Evolutionary conservation across 139 green algal species (phyloP), one percentile per base, ranked within the genome.

Genomic region (Haematococcus sp.): DNA sequence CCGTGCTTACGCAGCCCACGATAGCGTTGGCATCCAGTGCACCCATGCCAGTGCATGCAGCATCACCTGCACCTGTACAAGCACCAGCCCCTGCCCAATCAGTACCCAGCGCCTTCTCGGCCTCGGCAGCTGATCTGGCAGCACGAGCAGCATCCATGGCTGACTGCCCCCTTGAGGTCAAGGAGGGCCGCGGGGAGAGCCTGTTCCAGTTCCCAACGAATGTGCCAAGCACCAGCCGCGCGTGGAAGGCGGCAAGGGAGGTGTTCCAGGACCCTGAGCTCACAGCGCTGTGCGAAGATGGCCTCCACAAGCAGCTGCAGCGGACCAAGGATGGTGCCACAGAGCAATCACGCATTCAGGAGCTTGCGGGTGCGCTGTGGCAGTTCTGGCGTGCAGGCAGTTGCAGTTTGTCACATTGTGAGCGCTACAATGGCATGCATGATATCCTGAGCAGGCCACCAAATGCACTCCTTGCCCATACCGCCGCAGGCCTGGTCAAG

Each of bases 291-390:
- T 90, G 76, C 25, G 79, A 89, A 30, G 84, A 88, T 16, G 88
- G 79, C n/a, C 67, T 96, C 59, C 84, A 75, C 44, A 82, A 77
- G 59, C 84, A 91, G 79, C 85, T 96, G 77, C 85, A 90, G 71
- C 86, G 91, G 27, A 95, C 88, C 13, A 91, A 87, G 68, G 88
- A 96, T 35, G 91, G 91, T 1, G 90, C 91, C 17, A 96, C 91
- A 2, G 84, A 89, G 15, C 78, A 92, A 51, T 91, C 84, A 16
- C 82, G 89, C 32, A 94, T 96, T 19, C 63, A 84, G 16, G 91
- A 96, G 84, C 85, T 96, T 4, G 91, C 91, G 76, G 88, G 85
- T 88, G 27, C 1, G 79, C 9, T 22, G 30, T 27, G 20, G 55
- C 32, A 51, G 17, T 3, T 27, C 27, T 66, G 54, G 54, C 17